Evolutionary conservation across 257 asterid genomes (phyloP).

Genomic region (Striga asiatica): DNA sequence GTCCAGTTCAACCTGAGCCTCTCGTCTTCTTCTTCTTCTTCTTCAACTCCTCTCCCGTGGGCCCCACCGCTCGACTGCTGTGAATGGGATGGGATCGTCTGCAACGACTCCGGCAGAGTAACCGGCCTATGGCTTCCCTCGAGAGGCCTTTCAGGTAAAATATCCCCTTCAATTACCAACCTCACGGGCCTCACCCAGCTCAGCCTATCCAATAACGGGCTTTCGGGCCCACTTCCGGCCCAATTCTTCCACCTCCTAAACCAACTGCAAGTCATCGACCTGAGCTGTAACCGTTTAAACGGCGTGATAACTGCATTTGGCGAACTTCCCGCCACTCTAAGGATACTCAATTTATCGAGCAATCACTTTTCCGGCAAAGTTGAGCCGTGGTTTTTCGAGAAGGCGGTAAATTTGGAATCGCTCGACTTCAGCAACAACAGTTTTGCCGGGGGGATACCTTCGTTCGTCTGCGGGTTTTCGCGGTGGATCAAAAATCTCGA

Average conservation of each 20-base stretch:
- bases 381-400: slow-evolving; percentile 30
- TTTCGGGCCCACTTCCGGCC: slow-evolving; percentile 53
- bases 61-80: slow-evolving; percentile 55
- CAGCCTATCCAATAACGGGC: slow-evolving; percentile 44
- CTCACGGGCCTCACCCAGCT: slow-evolving; percentile 52
- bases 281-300: slow-evolving; percentile 58
- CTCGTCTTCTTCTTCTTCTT: too few species aligned
- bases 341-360: slow-evolving; percentile 50
- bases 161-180: slow-evolving; percentile 37
- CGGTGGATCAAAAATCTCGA: slow-evolving; percentile 37
- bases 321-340: slow-evolving; percentile 27
- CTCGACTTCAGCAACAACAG: slow-evolving; percentile 72
- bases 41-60: slow-evolving; percentile 61
- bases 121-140: slow-evolving; percentile 49
- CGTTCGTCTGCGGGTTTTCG: slow-evolving; percentile 36
- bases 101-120: slow-evolving; percentile 57
- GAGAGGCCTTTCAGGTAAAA: slow-evolving; percentile 42
- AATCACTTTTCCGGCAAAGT: slow-evolving; percentile 55
- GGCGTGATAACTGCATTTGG: slow-evolving; percentile 32
- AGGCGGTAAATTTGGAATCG: slow-evolving; percentile 33
- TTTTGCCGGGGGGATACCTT: slow-evolving; percentile 61
- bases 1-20: slow-evolving; percentile 32
- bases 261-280: slow-evolving; percentile 34
- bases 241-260: slow-evolving; percentile 34
- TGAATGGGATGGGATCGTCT: slow-evolving; percentile 69